phyloP scores from a whole-genome alignment of 2,329 filamentous ascomycete genomes.

The Pochonia chlamydosporia region DNA sequence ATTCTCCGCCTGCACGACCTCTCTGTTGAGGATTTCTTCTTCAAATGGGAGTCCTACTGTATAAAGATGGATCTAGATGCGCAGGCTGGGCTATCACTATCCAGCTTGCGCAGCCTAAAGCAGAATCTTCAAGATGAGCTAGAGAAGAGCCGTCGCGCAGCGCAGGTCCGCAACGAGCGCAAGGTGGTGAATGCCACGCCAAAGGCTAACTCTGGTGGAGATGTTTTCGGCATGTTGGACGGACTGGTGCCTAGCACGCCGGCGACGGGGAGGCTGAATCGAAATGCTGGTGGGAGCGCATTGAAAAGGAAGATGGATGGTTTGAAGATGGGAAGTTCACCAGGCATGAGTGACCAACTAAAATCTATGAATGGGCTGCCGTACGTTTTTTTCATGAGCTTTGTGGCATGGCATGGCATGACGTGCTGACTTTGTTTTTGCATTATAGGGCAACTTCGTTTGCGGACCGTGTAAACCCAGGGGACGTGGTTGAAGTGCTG shows the following conservation, averaged over 20 bases:
- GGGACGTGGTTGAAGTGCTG: slow-evolving; percentile 76
- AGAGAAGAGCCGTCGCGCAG: slow-evolving; percentile 67
- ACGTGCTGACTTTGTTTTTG: slow-evolving; percentile 1
- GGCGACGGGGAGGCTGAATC: slow-evolving; percentile 37
- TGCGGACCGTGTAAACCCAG: slow-evolving; percentile 68
- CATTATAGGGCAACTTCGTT: slow-evolving; percentile 43
- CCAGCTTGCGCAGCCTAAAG: slow-evolving; percentile 72
- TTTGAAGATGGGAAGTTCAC: slow-evolving; percentile 26
- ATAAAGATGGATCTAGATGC: slow-evolving; percentile 88
- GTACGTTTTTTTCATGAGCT: slow-evolving; percentile 15
- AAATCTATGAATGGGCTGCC: slow-evolving; percentile 21
- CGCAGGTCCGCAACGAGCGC: slow-evolving; percentile 58
- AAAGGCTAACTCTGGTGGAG: slow-evolving; percentile 51
- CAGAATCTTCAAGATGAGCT: slow-evolving; percentile 79
- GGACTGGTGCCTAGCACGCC: slow-evolving; percentile 62
- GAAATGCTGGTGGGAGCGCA: slow-evolving; percentile 22
- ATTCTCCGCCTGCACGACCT: slow-evolving; percentile 81
- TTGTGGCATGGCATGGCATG: background rate
- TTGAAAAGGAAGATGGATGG: slow-evolving; percentile 27
- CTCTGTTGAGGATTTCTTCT: slow-evolving; percentile 80
- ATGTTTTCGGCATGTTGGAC: slow-evolving; percentile 83
- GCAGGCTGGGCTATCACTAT: slow-evolving; percentile 54
- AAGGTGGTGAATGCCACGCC: slow-evolving; percentile 53
- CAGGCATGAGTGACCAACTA: slow-evolving; percentile 28
- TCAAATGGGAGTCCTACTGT: slow-evolving; percentile 98